A percentile compares a stretch with the other conserved stretches of the same genome.
Conservation (phyloP, 495 filamentous ascomycete species). For the Penicillium salamii region DNA sequence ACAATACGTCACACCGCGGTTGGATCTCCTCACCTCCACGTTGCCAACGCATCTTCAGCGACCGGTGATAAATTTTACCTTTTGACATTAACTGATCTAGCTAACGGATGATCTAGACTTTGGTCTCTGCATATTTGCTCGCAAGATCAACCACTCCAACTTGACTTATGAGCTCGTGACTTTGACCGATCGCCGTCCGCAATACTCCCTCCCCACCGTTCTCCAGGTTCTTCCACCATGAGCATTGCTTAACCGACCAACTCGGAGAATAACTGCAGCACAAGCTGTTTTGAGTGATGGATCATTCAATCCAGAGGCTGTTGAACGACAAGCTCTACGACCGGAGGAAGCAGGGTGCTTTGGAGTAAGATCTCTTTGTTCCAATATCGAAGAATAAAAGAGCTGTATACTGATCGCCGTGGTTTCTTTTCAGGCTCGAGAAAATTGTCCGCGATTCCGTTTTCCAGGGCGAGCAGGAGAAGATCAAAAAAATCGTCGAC, state of each 20-base stretch:
- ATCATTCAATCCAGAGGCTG: conserved; percentile 79
- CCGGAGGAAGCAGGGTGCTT: conserved; percentile 89
- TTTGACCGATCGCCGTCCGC: background rate
- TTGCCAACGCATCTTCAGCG: conserved; percentile 38
- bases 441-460: conserved; percentile 84
- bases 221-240: conserved; percentile 26
- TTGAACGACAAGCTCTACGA: conserved; percentile 99
- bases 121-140: background rate
- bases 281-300: conserved; percentile 58
- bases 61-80: background rate
- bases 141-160: background rate
- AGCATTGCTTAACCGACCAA: conserved; percentile 27
- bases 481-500: conserved; percentile 80
- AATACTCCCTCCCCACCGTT: background rate
- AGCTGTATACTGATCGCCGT: conserved; percentile 2
- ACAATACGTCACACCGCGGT: conserved; percentile 40
- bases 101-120: background rate
- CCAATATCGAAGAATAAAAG: background rate
- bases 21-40: conserved; percentile 25
- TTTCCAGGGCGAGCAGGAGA: conserved; percentile 69
- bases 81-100: background rate
- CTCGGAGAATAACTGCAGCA: conserved; percentile 23
- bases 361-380: conserved; percentile 63
- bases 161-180: conserved; percentile 9
- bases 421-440: conserved; percentile 63